A percentile compares a stretch with the other conserved stretches of the same genome.
Evolutionary conservation across 2,329 filamentous ascomycete genomes (phyloP).

Genomic region (Calonectria hawksworthii): DNA sequence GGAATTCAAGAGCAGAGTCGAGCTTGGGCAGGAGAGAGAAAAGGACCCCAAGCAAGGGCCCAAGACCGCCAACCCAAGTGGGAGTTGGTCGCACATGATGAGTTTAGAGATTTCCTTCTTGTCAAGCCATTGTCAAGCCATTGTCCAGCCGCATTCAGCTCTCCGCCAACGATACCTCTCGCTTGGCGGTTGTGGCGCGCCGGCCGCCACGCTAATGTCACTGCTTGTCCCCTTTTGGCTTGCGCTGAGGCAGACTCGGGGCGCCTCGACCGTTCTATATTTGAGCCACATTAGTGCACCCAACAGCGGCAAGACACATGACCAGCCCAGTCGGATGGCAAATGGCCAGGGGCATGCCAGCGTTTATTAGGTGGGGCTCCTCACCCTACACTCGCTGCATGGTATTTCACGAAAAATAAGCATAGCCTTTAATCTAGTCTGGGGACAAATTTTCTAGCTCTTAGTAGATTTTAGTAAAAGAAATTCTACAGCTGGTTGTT

Average conservation of each 20-base stretch:
- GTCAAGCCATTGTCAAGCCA: not conserved
- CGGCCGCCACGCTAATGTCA: not conserved
- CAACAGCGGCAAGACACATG: not conserved
- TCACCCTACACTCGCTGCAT: not conserved
- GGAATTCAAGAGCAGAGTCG: not conserved
- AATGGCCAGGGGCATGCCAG: not conserved
- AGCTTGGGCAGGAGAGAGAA: not conserved
- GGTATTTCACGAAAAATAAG: not conserved
- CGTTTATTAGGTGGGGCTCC: not conserved
- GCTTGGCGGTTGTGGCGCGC: not conserved
- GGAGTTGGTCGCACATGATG: not conserved
- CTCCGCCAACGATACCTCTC: not conserved
- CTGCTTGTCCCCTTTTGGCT: not conserved
- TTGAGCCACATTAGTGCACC: not conserved
- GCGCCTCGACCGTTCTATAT: not conserved
- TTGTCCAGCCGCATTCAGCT: not conserved
- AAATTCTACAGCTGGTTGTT: too few relatives aligned
- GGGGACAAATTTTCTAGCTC: too few relatives aligned
- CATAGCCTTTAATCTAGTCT: not conserved
- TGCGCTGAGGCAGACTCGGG: conserved; percentile 17
- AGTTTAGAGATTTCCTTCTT: not conserved
- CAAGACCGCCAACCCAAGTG: not conserved
- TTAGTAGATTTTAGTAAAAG: too few relatives aligned
- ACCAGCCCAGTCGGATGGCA: not conserved
- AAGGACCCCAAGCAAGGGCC: not conserved